Evolutionary conservation across 2,329 filamentous ascomycete species (phyloP), one percentile per base, ranked within the genome.

Genomic region (Polytolypa hystricis): DNA sequence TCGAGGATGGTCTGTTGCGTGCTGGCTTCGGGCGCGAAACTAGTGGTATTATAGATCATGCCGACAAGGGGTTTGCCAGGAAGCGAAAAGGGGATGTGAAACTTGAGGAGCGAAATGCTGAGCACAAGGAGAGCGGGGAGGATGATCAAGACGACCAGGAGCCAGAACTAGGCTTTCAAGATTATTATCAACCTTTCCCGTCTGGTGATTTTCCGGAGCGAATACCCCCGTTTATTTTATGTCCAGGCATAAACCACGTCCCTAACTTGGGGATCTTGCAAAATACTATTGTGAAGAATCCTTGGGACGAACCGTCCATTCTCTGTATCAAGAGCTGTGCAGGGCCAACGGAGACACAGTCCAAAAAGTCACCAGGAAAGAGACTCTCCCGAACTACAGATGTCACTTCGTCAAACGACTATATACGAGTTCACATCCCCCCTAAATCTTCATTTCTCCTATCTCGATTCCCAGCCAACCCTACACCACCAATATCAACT

Each of bases 381-480:
- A 11, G 28, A 11, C 28, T 5, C 30, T 10, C 14, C 3, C 29
- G 9, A 2, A 11, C 9, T 20, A 26, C 16, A 20, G 28, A n/a
- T n/a, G 28, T 41, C 58, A 28, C n/a, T n/a, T n/a, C n/a, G n/a
- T n/a, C n/a, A n/a, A n/a, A n/a, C n/a, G 16, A 50, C 35, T 32
- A 54, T 30, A 42, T 53, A 29, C 39, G 37, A 33, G 66, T 67
- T 45, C 55, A 49, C 3, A 51, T 77, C 10, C 73, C 75, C 12
- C 61, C 70, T 4, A 40, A 47, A 4, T 64, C 71, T 9, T 60
- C 56, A 1, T 71, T 73, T 45, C 52, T 69, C 20, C 55, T 71
- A 4, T 60, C 51, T 27, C 51, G 46, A 15, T 46, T 66, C 7
- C 50, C 53, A 10, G n/a, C n/a, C n/a, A n/a, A n/a, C n/a, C n/a